Evolutionary conservation across 805 yeast genomes (phyloP).

Genomic region (Lipomyces oligophaga): DNA sequence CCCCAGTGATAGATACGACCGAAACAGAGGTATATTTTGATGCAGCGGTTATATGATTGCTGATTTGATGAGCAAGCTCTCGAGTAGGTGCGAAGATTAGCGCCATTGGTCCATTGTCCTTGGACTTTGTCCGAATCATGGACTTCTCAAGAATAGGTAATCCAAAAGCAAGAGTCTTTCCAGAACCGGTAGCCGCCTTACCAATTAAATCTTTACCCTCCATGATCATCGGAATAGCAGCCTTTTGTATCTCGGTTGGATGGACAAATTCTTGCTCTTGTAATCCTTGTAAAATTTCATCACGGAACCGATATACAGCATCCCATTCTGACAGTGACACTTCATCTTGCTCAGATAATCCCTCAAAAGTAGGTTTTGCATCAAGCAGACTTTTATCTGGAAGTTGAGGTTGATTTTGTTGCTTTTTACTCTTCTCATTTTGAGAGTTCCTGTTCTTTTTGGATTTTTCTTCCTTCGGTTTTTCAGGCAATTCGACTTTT

Average conservation of each 20-base stretch:
- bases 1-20: slow-evolving; percentile 84
- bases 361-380: slow-evolving; percentile 26
- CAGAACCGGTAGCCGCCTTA: slow-evolving; percentile 96
- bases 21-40: slow-evolving; percentile 50
- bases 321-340: slow-evolving; percentile 39
- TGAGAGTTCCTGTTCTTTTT: slow-evolving; percentile 21
- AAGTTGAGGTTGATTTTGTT: slow-evolving; percentile 4
- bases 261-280: slow-evolving; percentile 51
- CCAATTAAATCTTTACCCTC: slow-evolving; percentile 82
- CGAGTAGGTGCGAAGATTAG: slow-evolving; percentile 91
- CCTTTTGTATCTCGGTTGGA: slow-evolving; percentile 84
- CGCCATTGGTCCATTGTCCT: slow-evolving; percentile 53
- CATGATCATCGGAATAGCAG: slow-evolving; percentile 69
- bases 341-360: slow-evolving; percentile 27
- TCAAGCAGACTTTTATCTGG: slow-evolving; percentile 7
- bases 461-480: slow-evolving; percentile 26
- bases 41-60: slow-evolving; percentile 59
- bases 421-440: slow-evolving; percentile 6
- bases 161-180: slow-evolving; percentile 94
- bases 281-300: slow-evolving; percentile 57
- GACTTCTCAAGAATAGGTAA: slow-evolving; percentile 79
- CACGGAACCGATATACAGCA: slow-evolving; percentile 46
- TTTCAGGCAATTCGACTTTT: slow-evolving; percentile 42
- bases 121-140: slow-evolving; percentile 35
- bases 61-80: slow-evolving; percentile 92